Evolutionary conservation across 345 rosid genomes (phyloP).

Genomic region (Angophora floribunda): DNA sequence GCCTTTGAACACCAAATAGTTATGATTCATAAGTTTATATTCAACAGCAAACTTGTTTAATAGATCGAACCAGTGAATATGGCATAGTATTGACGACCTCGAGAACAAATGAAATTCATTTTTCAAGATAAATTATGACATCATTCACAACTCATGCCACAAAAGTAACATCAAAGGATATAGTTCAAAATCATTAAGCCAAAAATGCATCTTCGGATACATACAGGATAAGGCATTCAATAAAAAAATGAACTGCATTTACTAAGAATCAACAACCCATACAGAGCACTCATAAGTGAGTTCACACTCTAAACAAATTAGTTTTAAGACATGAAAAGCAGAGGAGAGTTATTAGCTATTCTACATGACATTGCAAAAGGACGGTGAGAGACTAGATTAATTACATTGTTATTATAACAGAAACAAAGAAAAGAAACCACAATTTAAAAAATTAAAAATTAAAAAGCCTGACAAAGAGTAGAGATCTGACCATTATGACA

Average conservation of each 20-base stretch:
- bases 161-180: neutral
- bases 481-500: constrained; percentile 38
- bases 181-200: neutral
- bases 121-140: neutral
- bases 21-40: neutral
- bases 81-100: neutral
- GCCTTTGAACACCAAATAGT: neutral
- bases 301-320: neutral
- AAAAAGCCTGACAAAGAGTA: constrained; percentile 6
- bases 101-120: neutral
- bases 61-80: neutral
- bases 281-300: neutral
- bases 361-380: neutral
- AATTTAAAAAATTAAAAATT: neutral
- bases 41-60: neutral
- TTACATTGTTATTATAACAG: neutral
- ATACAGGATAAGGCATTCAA: neutral
- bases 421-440: neutral
- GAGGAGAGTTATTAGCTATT: neutral
- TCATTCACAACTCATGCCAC: neutral
- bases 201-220: neutral
- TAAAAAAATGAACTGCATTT: neutral
- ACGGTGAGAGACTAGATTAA: neutral
- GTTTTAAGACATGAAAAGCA: neutral
- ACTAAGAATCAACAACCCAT: neutral